Percentiles rank a stretch among this genome's conserved stretches.
phyloP scores from a whole-genome alignment of 2,329 filamentous ascomycete genomes.

The Pseudocercospora vitis region DNA sequence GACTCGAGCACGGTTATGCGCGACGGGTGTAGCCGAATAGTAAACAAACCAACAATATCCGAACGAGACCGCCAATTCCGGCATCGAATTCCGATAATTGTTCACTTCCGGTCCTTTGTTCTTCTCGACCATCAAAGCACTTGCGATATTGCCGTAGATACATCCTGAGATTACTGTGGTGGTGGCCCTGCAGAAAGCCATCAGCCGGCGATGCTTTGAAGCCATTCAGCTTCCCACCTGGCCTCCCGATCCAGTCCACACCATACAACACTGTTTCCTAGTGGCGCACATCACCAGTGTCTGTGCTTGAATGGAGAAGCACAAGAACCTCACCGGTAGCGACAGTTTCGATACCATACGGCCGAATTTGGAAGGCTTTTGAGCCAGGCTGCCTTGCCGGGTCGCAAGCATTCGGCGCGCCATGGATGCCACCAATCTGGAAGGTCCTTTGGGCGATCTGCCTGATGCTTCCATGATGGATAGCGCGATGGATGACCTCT shows the following conservation, averaged over 20 bases:
- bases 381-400: conserved; percentile 4
- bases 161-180: no score
- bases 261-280: not conserved
- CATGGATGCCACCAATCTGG: conserved; percentile 25
- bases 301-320: not conserved
- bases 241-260: not conserved
- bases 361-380: not conserved
- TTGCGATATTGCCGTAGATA: not conserved
- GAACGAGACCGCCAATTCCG: no score
- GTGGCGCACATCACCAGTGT: not conserved
- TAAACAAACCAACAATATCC: no score
- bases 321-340: no score
- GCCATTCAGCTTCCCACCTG: no score
- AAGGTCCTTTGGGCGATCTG: conserved; percentile 19
- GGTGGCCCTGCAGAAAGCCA: not conserved
- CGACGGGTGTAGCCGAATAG: no score
- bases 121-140: no score
- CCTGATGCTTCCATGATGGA: conserved; percentile 30
- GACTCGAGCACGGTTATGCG: no score
- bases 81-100: no score
- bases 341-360: not conserved
- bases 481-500: conserved; percentile 64
- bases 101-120: no score
- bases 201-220: not conserved
- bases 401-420: conserved; percentile 1